Evolutionary conservation across 805 yeast species (phyloP).

Genomic region (Cyberlindnera maritima): DNA sequence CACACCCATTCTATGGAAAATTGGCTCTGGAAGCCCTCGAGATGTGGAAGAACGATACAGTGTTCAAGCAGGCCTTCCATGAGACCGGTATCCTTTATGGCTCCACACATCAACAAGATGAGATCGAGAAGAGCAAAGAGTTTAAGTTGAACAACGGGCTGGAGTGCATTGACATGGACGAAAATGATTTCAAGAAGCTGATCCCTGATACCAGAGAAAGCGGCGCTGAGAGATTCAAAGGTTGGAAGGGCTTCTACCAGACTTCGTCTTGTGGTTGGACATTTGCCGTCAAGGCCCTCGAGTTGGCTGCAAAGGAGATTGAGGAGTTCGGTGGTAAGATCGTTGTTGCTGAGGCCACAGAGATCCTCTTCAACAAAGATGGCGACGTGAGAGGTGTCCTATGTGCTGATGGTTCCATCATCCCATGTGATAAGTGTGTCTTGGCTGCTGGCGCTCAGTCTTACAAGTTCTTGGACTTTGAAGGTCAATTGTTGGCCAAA

Average conservation of each 20-base stretch:
- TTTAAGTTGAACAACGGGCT: constrained; percentile 11
- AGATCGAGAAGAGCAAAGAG: constrained; percentile 14
- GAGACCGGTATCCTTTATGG: constrained; percentile 34
- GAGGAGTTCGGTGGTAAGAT: constrained; percentile 33
- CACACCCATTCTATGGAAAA: constrained; percentile 23
- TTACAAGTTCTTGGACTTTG: constrained; percentile 32
- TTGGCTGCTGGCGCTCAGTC: constrained; percentile 41
- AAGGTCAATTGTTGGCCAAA: constrained; percentile 36
- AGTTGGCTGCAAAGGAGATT: constrained; percentile 29
- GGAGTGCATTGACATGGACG: constrained; percentile 8
- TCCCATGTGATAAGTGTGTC: constrained; percentile 30
- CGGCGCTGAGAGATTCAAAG: constrained; percentile 14
- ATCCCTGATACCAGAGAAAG: constrained; percentile 11
- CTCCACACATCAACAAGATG: constrained; percentile 12
- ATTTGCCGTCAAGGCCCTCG: constrained; percentile 33
- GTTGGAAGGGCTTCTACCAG: constrained; percentile 35
- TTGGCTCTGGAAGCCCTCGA: constrained; percentile 34
- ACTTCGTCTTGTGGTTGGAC: constrained; percentile 37
- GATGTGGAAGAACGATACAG: constrained; percentile 33
- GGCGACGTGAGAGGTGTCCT: constrained; percentile 30
- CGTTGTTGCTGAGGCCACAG: constrained; percentile 15
- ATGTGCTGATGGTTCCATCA: constrained; percentile 27
- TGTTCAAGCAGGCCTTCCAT: constrained; percentile 31
- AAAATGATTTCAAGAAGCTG: constrained; percentile 6
- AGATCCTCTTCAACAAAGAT: constrained; percentile 23